Conservation (phyloP, 768 basidiomycete species). For the Kwoniella europaea region DNA sequence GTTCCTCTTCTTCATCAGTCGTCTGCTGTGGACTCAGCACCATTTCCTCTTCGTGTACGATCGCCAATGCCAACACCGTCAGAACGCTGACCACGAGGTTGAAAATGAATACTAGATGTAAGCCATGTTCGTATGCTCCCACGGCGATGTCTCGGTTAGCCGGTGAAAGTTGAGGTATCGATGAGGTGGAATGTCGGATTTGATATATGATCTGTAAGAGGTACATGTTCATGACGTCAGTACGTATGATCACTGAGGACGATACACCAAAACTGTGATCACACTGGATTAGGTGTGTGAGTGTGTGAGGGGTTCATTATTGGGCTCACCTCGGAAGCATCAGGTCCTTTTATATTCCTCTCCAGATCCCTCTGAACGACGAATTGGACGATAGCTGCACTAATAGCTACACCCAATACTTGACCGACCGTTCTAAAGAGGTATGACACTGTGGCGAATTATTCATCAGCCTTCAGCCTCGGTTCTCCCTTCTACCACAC, state of each 20-base stretch:
- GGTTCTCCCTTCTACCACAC: no score
- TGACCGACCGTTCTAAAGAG: slow-evolving; percentile 92
- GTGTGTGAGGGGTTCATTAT: no score
- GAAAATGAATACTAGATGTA: slow-evolving; percentile 50
- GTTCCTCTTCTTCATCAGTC: slow-evolving; percentile 1
- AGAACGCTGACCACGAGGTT: slow-evolving; percentile 44
- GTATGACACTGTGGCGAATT: slow-evolving; percentile 72
- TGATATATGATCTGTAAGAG: slow-evolving; percentile 44
- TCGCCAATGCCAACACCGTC: slow-evolving; percentile 33
- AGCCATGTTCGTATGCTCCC: slow-evolving; percentile 43
- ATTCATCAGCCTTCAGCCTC: no score
- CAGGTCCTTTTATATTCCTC: slow-evolving; percentile 75
- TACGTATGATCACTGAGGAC: not conserved
- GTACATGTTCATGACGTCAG: not conserved
- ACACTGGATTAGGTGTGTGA: no score
- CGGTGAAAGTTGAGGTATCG: slow-evolving; percentile 45
- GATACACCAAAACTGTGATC: not conserved
- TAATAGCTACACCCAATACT: slow-evolving; percentile 89
- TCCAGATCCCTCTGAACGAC: slow-evolving; percentile 74
- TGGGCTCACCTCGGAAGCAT: slow-evolving; percentile 61
- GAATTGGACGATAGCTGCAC: slow-evolving; percentile 80
- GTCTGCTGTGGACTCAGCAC: no score
- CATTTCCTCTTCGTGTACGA: slow-evolving; percentile 50
- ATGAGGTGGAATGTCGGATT: slow-evolving; percentile 55
- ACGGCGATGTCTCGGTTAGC: slow-evolving; percentile 37